These are phyloP conservation scores for Epichloe hybrida DNA, from an alignment of 2,329 filamentous ascomycete species.

Conservation along the genomic window DNA sequence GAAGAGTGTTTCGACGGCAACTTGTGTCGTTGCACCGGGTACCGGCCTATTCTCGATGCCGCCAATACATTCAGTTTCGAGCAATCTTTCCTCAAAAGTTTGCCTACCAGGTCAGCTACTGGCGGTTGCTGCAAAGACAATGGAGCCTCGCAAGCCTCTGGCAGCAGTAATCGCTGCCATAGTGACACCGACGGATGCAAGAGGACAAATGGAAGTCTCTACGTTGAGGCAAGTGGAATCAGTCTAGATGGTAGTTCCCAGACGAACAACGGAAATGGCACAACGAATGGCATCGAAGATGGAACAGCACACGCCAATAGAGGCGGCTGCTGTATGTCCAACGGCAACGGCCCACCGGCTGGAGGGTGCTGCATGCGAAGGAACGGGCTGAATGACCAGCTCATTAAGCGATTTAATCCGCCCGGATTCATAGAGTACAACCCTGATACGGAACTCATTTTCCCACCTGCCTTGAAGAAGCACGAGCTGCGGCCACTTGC, in stretches of 20 bases:
- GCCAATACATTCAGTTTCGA: slow-evolving; percentile 72
- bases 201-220: background rate
- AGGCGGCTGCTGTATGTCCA: slow-evolving; percentile 60
- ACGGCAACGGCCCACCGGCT: slow-evolving; percentile 27
- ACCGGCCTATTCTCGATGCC: slow-evolving; percentile 84
- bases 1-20: slow-evolving; percentile 98
- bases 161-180: slow-evolving; percentile 28
- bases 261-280: background rate
- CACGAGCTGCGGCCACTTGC: slow-evolving; percentile 69
- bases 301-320: slow-evolving; percentile 14
- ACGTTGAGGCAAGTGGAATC: background rate
- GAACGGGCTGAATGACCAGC: slow-evolving; percentile 32
- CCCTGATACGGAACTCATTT: slow-evolving; percentile 87
- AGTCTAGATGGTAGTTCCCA: background rate
- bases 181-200: slow-evolving; percentile 21
- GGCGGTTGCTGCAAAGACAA: slow-evolving; percentile 2
- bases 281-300: background rate
- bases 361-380: slow-evolving; percentile 58
- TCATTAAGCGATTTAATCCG: slow-evolving; percentile 60
- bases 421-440: slow-evolving; percentile 92
- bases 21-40: slow-evolving; percentile 88
- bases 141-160: background rate
- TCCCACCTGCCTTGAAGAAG: slow-evolving; percentile 73
- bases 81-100: slow-evolving; percentile 19
- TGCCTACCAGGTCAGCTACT: background rate